Conservation (phyloP, 1,284 basidiomycete genomes). For the Volvariella volvacea region DNA sequence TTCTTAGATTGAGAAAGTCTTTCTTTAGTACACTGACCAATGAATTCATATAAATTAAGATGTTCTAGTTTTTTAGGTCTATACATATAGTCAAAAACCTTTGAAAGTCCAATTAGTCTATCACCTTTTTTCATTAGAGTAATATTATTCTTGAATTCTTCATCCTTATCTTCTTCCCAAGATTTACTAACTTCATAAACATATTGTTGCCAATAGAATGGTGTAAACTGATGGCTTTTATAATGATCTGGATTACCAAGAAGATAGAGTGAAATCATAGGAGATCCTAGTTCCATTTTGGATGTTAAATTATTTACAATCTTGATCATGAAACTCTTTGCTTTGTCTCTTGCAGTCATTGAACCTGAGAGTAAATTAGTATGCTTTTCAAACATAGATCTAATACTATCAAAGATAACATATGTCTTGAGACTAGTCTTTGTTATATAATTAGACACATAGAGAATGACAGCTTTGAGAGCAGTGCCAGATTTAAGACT, state of each 20-base stretch:
- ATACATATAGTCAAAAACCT: constrained; percentile 15
- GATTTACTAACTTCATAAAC: constrained; percentile 11
- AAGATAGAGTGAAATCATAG: constrained; percentile 21
- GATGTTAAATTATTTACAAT: constrained; percentile 22
- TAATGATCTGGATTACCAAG: constrained; percentile 24
- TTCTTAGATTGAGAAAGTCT: too few species aligned
- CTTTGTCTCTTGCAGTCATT: constrained; percentile 11
- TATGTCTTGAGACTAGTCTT: constrained; percentile 24
- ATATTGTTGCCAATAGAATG: constrained; percentile 21
- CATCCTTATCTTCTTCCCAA: constrained; percentile 5
- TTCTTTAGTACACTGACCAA: constrained; percentile 7
- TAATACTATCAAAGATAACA: constrained; percentile 22
- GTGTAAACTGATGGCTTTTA: constrained; percentile 19
- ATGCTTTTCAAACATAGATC: constrained; percentile 15
- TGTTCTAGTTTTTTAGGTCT: constrained; percentile 9
- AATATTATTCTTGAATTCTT: constrained; percentile 6
- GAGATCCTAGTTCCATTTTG: constrained; percentile 22
- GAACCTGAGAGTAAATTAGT: constrained; percentile 12
- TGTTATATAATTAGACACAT: constrained; percentile 25
- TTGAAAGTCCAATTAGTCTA: constrained; percentile 9
- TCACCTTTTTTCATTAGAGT: constrained; percentile 7
- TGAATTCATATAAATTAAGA: constrained; percentile 14
- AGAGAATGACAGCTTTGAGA: constrained; percentile 22
- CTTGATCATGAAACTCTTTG: constrained; percentile 19
- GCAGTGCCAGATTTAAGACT: constrained; percentile 23